A percentile compares a stretch with the other conserved stretches of the same genome.
These are phyloP conservation scores for Amphibolis antarctica DNA, from an alignment of 106 monocot genomes.

Conservation along the genomic window DNA sequence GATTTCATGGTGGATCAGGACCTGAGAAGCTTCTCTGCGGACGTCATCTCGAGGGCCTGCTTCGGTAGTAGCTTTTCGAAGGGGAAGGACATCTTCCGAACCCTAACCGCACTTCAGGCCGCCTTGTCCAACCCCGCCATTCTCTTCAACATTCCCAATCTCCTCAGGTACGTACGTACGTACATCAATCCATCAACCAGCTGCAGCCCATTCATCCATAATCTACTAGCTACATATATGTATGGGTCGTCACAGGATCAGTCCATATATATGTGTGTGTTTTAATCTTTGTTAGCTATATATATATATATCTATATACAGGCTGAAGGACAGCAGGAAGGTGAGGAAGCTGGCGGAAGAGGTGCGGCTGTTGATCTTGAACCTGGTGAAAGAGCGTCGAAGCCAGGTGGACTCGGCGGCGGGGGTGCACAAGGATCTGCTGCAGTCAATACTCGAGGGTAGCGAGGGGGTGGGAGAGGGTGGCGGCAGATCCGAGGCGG, in stretches of 20 bases:
- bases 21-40: constrained; percentile 42
- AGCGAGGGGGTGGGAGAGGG: neutral
- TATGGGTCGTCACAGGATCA: too few species aligned
- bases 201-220: too few species aligned
- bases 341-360: constrained; percentile 36
- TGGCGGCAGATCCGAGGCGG: neutral
- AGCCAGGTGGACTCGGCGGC: neutral
- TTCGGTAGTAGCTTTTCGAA: constrained; percentile 54
- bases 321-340: constrained; percentile 36
- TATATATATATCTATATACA: too few species aligned
- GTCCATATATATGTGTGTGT: too few species aligned
- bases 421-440: constrained; percentile 21
- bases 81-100: constrained; percentile 43
- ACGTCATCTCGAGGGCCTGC: constrained; percentile 65
- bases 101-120: neutral
- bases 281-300: too few species aligned
- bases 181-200: too few species aligned
- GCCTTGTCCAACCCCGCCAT: neutral
- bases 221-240: too few species aligned
- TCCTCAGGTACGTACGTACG: neutral
- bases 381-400: constrained; percentile 24
- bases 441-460: constrained; percentile 38
- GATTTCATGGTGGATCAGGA: constrained; percentile 43
- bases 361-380: constrained; percentile 29
- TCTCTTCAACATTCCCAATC: neutral